Base-by-base conservation (phyloP, 768 basidiomycete species). In the Xerocomellus amylosporus region DNA sequence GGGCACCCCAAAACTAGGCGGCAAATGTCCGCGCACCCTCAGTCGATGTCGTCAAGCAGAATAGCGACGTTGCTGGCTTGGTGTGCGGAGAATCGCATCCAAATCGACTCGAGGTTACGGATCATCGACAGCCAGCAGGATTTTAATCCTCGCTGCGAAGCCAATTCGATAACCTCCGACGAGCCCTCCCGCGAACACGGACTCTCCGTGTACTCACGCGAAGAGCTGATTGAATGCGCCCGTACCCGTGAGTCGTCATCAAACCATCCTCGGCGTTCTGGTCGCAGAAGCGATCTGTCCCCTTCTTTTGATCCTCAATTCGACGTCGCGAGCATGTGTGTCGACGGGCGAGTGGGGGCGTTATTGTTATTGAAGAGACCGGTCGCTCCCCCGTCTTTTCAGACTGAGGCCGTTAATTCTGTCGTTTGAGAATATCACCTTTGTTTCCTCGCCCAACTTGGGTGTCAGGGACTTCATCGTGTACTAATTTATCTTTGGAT, bases 31-130 rank as follows among this genome's bases (percentile, higher is more conserved):
- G 41, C 15, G 24, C 9, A 34, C 34, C 42, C 22, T 44, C 24
- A 39, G 36, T 31, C 40, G 33, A 70, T 72, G 66, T 58, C 64
- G 34, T 54, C 60, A 33, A 48, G 51, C 41, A 61, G 19, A 38
- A 46, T 51, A 38, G 12, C 48, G 26, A 31, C 50, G 40, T 64
- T 84, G 17, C 58, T 81, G 6, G 63, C 65, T 40, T 86, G 84
- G 84, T 84, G 82, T 58, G 47, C 65, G 28, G 64, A 73, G 22
- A 77, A 79, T 58, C 68, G 64, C 41, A 62, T 85, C 42, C 65
- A 64, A 54, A 77, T 85, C 49, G 82, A 84, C 67, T 50, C 73
- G 12, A 67, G 75, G 39, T 63, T 86, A 15, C 64, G 67, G 45
- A 57, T 86, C 39, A 31, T 59, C 51, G 53, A 62, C 50, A 41